Percentiles rank a stretch among this genome's conserved stretches.
Evolutionary conservation across 2,329 filamentous ascomycete genomes (phyloP).

Genomic region (Penicillium corylophilum): DNA sequence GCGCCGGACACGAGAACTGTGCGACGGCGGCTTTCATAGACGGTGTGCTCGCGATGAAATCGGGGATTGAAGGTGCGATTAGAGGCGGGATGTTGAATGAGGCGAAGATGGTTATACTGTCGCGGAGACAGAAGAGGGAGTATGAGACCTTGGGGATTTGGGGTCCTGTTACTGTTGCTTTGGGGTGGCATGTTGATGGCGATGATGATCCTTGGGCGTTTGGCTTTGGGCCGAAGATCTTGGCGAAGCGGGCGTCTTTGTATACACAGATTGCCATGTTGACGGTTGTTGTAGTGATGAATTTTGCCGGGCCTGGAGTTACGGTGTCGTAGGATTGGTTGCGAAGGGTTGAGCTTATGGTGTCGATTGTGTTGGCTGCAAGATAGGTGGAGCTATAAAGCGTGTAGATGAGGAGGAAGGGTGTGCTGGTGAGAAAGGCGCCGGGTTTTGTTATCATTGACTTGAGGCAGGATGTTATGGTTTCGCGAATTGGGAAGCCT

Average conservation of each 20-base stretch:
- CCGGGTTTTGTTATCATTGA: slow-evolving; percentile 42
- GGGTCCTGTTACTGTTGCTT: slow-evolving; percentile 24
- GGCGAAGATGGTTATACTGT: slow-evolving; percentile 87
- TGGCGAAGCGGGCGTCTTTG: slow-evolving; percentile 84
- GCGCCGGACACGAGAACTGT: slow-evolving; percentile 77
- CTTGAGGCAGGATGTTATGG: slow-evolving; percentile 40
- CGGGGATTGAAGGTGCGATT: slow-evolving; percentile 67
- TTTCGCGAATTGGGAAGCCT: slow-evolving; percentile 42
- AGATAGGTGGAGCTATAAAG: slow-evolving; percentile 89
- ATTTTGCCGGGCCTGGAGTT: slow-evolving; percentile 75
- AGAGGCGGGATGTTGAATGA: slow-evolving; percentile 85
- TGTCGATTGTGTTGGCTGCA: slow-evolving; percentile 85
- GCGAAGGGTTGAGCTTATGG: slow-evolving; percentile 64
- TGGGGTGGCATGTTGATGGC: slow-evolving; percentile 1
- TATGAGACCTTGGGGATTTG: slow-evolving; percentile 69
- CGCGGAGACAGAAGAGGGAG: slow-evolving; percentile 74
- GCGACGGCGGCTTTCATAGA: slow-evolving; percentile 60
- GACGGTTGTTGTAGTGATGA: slow-evolving; percentile 73
- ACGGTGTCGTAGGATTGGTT: slow-evolving; percentile 58
- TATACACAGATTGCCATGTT: slow-evolving; percentile 86
- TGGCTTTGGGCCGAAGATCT: slow-evolving; percentile 69
- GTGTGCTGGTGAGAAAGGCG: slow-evolving; percentile 48
- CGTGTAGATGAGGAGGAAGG: slow-evolving; percentile 51
- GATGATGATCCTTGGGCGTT: slow-evolving; percentile 24
- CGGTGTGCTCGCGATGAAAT: slow-evolving; percentile 48